Evolutionary conservation across 257 asterid genomes (phyloP).

Genomic region (Haberlea rhodopensis): DNA sequence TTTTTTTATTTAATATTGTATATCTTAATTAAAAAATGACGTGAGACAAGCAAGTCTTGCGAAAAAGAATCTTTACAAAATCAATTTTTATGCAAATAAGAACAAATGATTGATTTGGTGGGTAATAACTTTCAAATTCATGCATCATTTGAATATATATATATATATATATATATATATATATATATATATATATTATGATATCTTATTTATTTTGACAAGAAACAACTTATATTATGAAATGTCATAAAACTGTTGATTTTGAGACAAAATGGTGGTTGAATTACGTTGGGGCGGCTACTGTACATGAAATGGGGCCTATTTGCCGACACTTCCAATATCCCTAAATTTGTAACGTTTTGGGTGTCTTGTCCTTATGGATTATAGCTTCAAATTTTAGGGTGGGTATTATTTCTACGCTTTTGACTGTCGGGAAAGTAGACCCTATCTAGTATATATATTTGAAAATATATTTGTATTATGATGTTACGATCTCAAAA

Average conservation of each 20-base stretch:
- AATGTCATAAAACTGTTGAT: slow-evolving; percentile 12
- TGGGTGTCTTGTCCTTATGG: not conserved
- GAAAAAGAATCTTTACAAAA: not conserved
- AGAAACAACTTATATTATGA: slow-evolving; percentile 12
- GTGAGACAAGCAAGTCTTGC: no score
- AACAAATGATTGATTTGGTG: slow-evolving; percentile 29
- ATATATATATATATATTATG: no score
- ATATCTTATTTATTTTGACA: not conserved
- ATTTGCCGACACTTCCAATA: slow-evolving; percentile 10
- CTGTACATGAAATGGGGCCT: slow-evolving; percentile 20
- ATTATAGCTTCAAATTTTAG: no score
- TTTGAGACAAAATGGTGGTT: slow-evolving; percentile 29
- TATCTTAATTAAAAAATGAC: no score
- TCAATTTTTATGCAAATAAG: not conserved
- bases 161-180: no score
- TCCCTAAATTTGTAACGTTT: not conserved
- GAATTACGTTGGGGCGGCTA: not conserved
- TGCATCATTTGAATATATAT: no score
- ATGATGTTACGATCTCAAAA: no score
- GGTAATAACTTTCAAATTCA: slow-evolving; percentile 27
- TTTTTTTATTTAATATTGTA: no score
- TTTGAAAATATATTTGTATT: no score
- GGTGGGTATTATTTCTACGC: not conserved
- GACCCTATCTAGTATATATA: no score
- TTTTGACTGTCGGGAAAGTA: no score